These are phyloP conservation scores for Lactarius sp. DNA, from an alignment of 768 basidiomycete genomes.

Conservation along the genomic window DNA sequence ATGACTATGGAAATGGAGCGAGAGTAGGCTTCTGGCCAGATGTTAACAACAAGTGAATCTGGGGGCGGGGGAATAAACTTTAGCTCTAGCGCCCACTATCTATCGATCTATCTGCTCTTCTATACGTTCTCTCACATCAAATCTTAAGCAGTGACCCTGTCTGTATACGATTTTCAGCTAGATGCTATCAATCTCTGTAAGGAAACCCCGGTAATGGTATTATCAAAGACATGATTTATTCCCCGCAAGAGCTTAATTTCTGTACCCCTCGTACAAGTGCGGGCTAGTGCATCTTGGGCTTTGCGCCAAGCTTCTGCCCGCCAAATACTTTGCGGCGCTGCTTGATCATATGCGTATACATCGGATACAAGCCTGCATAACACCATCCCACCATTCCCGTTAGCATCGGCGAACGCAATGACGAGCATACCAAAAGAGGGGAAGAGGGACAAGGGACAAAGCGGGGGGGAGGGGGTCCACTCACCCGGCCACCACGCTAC, in stretches of 20 bases:
- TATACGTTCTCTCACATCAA: not conserved
- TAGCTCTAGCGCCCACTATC: not conserved
- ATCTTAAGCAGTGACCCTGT: not conserved
- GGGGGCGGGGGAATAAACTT: not conserved
- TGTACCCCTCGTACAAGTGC: not conserved
- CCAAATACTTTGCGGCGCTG: constrained; percentile 54
- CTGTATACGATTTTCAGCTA: not conserved
- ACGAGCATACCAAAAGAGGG: not conserved
- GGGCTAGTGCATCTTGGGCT: constrained; percentile 33
- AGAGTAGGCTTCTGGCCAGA: constrained; percentile 57
- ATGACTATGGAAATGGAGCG: constrained; percentile 50
- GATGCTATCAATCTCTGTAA: not conserved
- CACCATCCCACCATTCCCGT: not conserved
- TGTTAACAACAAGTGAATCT: constrained; percentile 38
- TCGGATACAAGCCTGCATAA: constrained; percentile 43
- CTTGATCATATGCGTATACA: constrained; percentile 57
- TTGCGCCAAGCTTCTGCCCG: constrained; percentile 34
- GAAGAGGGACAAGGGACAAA: not conserved
- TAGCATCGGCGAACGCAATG: constrained; percentile 1
- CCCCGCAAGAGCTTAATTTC: not conserved
- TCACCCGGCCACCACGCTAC: constrained; percentile 86
- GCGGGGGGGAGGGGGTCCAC: constrained; percentile 29
- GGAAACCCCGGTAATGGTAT: not conserved
- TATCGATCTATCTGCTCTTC: not conserved
- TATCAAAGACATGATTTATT: not conserved